These are phyloP conservation scores for Candolleomyces aberdarensis DNA, from an alignment of 768 basidiomycete genomes.

Conservation along the genomic window DNA sequence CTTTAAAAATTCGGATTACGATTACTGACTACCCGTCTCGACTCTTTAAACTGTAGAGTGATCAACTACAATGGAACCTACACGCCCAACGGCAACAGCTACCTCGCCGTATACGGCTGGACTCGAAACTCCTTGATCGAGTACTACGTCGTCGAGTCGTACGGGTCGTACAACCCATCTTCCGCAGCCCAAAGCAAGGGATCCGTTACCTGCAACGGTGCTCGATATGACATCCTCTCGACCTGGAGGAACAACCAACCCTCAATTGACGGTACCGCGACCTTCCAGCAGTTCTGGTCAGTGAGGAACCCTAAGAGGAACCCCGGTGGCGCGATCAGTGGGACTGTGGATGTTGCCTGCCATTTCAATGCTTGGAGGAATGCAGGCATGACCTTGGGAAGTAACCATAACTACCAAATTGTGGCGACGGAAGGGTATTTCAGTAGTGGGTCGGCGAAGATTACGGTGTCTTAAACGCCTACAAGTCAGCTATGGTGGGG, in stretches of 20 bases:
- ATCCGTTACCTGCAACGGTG: slow-evolving; percentile 38
- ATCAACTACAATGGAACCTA: slow-evolving; percentile 37
- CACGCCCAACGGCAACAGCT: slow-evolving; percentile 37
- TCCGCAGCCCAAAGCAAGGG: slow-evolving; percentile 30
- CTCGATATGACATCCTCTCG: slow-evolving; percentile 38
- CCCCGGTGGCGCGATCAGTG: slow-evolving; percentile 23
- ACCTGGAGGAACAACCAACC: slow-evolving; percentile 35
- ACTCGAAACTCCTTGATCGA: slow-evolving; percentile 44
- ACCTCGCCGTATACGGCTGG: slow-evolving; percentile 48
- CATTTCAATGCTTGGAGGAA: slow-evolving; percentile 43
- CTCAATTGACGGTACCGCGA: slow-evolving; percentile 40
- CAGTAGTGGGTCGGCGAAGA: slow-evolving; percentile 31
- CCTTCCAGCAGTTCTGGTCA: slow-evolving; percentile 47
- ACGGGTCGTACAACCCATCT: slow-evolving; percentile 39
- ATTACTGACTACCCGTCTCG: neutral
- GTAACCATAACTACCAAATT: slow-evolving; percentile 41
- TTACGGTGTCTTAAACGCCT: slow-evolving; percentile 1
- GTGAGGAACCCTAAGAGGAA: slow-evolving; percentile 30
- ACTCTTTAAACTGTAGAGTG: slow-evolving; percentile 17
- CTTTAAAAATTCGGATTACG: neutral
- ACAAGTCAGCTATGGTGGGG: neutral
- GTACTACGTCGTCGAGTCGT: slow-evolving; percentile 45
- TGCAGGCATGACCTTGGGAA: slow-evolving; percentile 36
- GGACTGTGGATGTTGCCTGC: slow-evolving; percentile 32
- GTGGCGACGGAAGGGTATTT: slow-evolving; percentile 44